phyloP scores from a whole-genome alignment of 1,139 yeast species.

The Geotrichum histeridarum region DNA sequence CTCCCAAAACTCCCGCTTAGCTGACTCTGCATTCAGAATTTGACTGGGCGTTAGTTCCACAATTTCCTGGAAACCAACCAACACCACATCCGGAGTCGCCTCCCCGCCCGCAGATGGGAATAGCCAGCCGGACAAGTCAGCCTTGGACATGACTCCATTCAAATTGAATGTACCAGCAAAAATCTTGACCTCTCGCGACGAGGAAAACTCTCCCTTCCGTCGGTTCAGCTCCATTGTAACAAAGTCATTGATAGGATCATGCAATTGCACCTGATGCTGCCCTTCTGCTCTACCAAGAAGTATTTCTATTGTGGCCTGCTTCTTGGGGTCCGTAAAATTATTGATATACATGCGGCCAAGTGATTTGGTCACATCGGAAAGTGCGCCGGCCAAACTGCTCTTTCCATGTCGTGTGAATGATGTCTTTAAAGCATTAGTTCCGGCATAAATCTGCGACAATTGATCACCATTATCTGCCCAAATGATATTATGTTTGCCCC shows the following conservation, averaged over 20 bases:
- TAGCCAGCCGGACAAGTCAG: slow-evolving; percentile 71
- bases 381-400: slow-evolving; percentile 92
- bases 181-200: slow-evolving; percentile 53
- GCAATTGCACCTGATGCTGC: slow-evolving; percentile 66
- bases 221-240: slow-evolving; percentile 58
- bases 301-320: slow-evolving; percentile 81
- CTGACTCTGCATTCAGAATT: slow-evolving; percentile 75
- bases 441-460: slow-evolving; percentile 91
- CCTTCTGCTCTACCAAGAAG: slow-evolving; percentile 74
- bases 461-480: slow-evolving; percentile 99
- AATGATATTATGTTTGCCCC: slow-evolving; percentile 64
- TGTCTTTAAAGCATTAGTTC: slow-evolving; percentile 92
- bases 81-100: slow-evolving; percentile 59
- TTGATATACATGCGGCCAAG: slow-evolving; percentile 93
- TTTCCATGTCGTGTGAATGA: slow-evolving; percentile 92
- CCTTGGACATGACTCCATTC: slow-evolving; percentile 58
- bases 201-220: slow-evolving; percentile 54
- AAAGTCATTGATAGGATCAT: slow-evolving; percentile 83
- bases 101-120: slow-evolving; percentile 53
- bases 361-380: slow-evolving; percentile 93
- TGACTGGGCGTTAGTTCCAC: slow-evolving; percentile 89
- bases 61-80: slow-evolving; percentile 86
- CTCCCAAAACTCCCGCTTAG: slow-evolving; percentile 76
- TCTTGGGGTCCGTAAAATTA: slow-evolving; percentile 86
- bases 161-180: slow-evolving; percentile 87